phyloP scores from a whole-genome alignment of 2,329 filamentous ascomycete species.

The Mariannaea elegans region DNA sequence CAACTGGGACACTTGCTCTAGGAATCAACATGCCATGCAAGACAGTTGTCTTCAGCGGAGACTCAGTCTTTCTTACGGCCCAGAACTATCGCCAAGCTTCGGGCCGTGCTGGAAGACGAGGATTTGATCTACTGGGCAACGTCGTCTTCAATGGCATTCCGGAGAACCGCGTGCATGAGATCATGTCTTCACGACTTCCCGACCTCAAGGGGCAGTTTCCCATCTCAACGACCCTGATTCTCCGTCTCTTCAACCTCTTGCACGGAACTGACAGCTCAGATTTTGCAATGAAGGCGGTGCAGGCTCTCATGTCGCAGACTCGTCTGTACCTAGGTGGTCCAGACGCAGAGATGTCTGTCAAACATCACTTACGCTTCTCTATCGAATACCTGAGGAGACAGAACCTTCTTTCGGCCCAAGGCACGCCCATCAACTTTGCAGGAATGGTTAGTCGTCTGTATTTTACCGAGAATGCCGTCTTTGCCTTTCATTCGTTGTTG shows the following conservation, averaged over 20 bases:
- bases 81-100: slow-evolving; percentile 81
- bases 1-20: slow-evolving; percentile 78
- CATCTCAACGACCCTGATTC: slow-evolving; percentile 75
- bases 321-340: slow-evolving; percentile 76
- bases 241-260: slow-evolving; percentile 73
- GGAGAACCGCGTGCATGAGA: slow-evolving; percentile 67
- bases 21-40: slow-evolving; percentile 89
- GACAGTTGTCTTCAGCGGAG: slow-evolving; percentile 79
- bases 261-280: slow-evolving; percentile 70
- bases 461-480: slow-evolving; percentile 78
- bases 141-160: slow-evolving; percentile 78
- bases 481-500: slow-evolving; percentile 79
- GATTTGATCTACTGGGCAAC: slow-evolving; percentile 83
- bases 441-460: slow-evolving; percentile 77
- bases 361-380: slow-evolving; percentile 82
- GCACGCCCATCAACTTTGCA: slow-evolving; percentile 76
- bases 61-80: slow-evolving; percentile 76
- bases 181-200: slow-evolving; percentile 78
- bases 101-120: slow-evolving; percentile 80
- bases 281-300: slow-evolving; percentile 69
- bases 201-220: slow-evolving; percentile 82
- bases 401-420: slow-evolving; percentile 67
- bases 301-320: slow-evolving; percentile 74
- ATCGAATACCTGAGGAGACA: slow-evolving; percentile 81
- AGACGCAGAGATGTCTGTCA: slow-evolving; percentile 72